phyloP scores from a whole-genome alignment of 371 early-diverging fungal species.

The Mucor irregularis region DNA sequence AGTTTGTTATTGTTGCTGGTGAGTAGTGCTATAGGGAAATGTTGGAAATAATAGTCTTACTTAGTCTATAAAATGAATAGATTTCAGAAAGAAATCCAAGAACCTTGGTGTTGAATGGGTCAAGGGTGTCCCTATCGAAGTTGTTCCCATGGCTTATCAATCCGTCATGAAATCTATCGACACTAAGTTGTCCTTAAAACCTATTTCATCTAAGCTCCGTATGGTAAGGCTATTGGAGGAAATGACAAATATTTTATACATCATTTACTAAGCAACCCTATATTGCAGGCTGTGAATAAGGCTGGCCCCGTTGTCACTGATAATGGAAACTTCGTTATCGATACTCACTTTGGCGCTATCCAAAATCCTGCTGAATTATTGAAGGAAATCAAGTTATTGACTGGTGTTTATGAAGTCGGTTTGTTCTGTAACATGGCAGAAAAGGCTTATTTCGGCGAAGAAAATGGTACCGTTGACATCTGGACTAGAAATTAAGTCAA shows the following conservation, averaged over 20 bases:
- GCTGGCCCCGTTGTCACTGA: conserved; percentile 96
- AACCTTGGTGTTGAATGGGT: conserved; percentile 80
- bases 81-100: conserved; percentile 81
- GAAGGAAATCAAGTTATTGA: conserved; percentile 66
- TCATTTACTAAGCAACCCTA: background rate
- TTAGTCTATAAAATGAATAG: conserved; percentile 33
- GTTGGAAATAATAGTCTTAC: no score
- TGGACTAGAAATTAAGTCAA: no score
- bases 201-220: conserved; percentile 57
- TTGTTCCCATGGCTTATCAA: conserved; percentile 77
- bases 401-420: conserved; percentile 92
- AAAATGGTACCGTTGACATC: conserved; percentile 24
- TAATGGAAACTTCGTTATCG: conserved; percentile 93
- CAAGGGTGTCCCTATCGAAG: conserved; percentile 90
- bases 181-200: conserved; percentile 25
- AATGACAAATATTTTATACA: background rate
- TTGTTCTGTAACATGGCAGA: conserved; percentile 87
- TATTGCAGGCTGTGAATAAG: conserved; percentile 58
- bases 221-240: conserved; percentile 41
- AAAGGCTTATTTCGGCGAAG: conserved; percentile 82
- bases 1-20: conserved; percentile 85
- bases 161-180: conserved; percentile 15
- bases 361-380: conserved; percentile 58
- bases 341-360: conserved; percentile 82
- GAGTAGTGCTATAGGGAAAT: background rate